These are phyloP conservation scores for Barnettozyma siamensis DNA, from an alignment of 805 yeast species.

Conservation along the genomic window DNA sequence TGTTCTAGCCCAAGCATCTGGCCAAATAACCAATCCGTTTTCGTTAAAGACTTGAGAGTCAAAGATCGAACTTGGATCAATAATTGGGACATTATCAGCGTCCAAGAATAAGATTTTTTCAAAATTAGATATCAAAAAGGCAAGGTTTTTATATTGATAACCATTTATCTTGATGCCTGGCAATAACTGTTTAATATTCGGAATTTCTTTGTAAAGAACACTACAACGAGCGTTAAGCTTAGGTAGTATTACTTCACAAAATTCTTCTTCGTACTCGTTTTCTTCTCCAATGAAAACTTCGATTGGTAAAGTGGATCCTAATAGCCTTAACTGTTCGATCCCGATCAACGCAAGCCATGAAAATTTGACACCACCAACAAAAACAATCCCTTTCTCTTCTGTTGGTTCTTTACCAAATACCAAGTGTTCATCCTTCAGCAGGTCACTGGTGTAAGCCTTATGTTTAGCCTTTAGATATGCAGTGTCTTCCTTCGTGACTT, in stretches of 20 bases:
- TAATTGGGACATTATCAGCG: slow-evolving; percentile 66
- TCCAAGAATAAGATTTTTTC: slow-evolving; percentile 66
- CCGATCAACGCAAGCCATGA: slow-evolving; percentile 65
- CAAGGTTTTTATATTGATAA: slow-evolving; percentile 62
- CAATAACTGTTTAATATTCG: slow-evolving; percentile 41
- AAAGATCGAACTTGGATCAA: slow-evolving; percentile 49
- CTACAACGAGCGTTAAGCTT: slow-evolving; percentile 57
- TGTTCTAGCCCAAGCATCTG: slow-evolving; percentile 67
- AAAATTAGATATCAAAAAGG: slow-evolving; percentile 62
- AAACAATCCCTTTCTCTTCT: slow-evolving; percentile 51
- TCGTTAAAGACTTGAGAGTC: slow-evolving; percentile 36
- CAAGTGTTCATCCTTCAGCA: slow-evolving; percentile 24
- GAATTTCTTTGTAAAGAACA: slow-evolving; percentile 48
- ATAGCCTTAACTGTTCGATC: slow-evolving; percentile 52
- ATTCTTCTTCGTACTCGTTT: slow-evolving; percentile 61
- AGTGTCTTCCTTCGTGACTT: slow-evolving; percentile 31
- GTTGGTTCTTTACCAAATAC: slow-evolving; percentile 10
- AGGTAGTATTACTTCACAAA: slow-evolving; percentile 59
- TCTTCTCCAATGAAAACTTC: slow-evolving; percentile 64
- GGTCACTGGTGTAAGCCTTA: slow-evolving; percentile 28
- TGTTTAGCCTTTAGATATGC: slow-evolving; percentile 35
- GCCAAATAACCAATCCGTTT: slow-evolving; percentile 52
- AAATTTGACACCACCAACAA: slow-evolving; percentile 72
- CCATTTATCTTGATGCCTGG: slow-evolving; percentile 43
- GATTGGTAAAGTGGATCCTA: slow-evolving; percentile 60